Evolutionary conservation across 2,329 filamentous ascomycete genomes (phyloP), one percentile per base, ranked within the genome.

Genomic region (Calonectria fujianensis): DNA sequence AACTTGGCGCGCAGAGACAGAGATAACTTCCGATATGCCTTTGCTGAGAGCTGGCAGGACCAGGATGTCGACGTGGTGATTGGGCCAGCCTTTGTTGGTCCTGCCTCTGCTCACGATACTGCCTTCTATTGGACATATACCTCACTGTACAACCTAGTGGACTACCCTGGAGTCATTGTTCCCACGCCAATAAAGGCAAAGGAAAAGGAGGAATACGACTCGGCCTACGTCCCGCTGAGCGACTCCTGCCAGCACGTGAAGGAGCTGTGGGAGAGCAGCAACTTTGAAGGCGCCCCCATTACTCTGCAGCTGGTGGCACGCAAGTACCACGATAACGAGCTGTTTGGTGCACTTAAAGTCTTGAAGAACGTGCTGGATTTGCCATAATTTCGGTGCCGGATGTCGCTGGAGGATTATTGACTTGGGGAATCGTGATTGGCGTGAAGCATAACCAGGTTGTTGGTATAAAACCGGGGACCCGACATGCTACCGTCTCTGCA

Each of bases 21-120:
- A 5, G 83, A 86, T 61, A 63, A 78, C 1, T 85, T 85, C 69
- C 81, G 84, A 6, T 72, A 70, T 29, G 78, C 76, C 0, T 86
- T 85, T 64, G 82, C 83, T 3, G 70, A 75, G 71, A 82, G 83
- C 78, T 86, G 84, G 85, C 70, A 79, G 1, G 72, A 74, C 6
- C 84, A 85, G 73, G 83, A 85, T 37, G 82, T 86, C n/a, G 84
- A 86, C 52, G 77, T 86, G 0, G 75, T 86, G 32, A 67, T 86
- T 11, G 80, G 83, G 3, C 85, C 85, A 1, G 80, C 82, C 1
- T 86, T 83, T 52, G 80, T 85, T 20, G 85, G 85, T 2, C 83
- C 85, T 3, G 85, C 85, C 0, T 79, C 79, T n/a, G 76, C 75
- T 6, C 85, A 86, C 63, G 84, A 86, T 29, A 84, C 84, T 14